Evolutionary conservation across 2,329 filamentous ascomycete genomes (phyloP).

Genomic region (Colletotrichum horii): DNA sequence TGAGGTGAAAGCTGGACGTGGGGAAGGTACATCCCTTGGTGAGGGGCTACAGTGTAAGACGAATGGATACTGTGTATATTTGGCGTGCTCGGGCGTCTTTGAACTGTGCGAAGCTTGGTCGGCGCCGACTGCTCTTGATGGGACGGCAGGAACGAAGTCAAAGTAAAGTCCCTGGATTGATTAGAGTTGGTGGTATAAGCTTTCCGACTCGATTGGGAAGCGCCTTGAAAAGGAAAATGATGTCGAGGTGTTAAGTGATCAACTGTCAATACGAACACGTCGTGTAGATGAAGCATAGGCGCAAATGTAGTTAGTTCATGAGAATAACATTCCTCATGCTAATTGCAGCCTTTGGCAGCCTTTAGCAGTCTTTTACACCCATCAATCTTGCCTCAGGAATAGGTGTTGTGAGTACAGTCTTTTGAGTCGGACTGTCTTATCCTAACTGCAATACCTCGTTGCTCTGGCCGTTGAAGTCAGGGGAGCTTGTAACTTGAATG

Average conservation of each 20-base stretch:
- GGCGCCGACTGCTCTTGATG: background rate
- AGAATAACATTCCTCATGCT: background rate
- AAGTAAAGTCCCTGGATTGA: background rate
- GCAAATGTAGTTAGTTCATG: background rate
- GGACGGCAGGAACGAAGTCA: background rate
- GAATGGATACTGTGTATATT: background rate
- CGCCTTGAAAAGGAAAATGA: background rate
- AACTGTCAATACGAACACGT: background rate
- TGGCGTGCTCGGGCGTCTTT: background rate
- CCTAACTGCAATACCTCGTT: background rate
- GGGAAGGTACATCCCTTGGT: slow-evolving; percentile 2
- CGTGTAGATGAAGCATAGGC: background rate
- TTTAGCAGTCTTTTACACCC: background rate
- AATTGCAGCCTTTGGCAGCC: background rate
- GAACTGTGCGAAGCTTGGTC: background rate
- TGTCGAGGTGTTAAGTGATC: background rate
- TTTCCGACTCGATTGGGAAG: background rate
- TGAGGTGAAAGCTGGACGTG: slow-evolving; percentile 10
- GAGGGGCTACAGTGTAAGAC: slow-evolving; percentile 12
- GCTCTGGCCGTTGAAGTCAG: background rate
- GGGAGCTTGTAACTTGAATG: background rate
- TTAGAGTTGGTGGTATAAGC: background rate
- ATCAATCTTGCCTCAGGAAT: background rate
- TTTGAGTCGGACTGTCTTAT: background rate
- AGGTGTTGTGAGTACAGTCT: background rate